A percentile compares a stretch with the other conserved stretches of the same genome.
These are phyloP conservation scores for Ceratobasidium sp. DNA, from an alignment of 1,284 basidiomycete genomes.

Conservation along the genomic window DNA sequence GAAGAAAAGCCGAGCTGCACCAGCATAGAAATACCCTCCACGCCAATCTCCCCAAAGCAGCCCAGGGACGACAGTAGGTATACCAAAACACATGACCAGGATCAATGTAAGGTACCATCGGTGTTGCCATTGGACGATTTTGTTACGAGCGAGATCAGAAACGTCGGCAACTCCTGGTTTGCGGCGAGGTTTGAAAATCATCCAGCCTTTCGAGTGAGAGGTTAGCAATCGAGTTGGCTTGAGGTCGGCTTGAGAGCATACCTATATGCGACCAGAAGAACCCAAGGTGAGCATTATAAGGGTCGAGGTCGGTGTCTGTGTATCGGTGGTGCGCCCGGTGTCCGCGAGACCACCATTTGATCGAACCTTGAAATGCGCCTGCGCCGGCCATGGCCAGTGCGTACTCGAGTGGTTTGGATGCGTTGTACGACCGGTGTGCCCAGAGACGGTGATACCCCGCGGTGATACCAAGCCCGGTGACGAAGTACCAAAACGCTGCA, in stretches of 20 bases:
- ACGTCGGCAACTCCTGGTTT: slow-evolving; percentile 93
- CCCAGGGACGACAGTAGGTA: slow-evolving; percentile 85
- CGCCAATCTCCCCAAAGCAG: slow-evolving; percentile 86
- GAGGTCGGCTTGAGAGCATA: too few species aligned
- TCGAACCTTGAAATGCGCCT: slow-evolving; percentile 90
- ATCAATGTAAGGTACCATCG: slow-evolving; percentile 81
- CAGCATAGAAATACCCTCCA: slow-evolving; percentile 89
- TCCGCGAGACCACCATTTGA: slow-evolving; percentile 94
- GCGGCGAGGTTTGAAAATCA: slow-evolving; percentile 89
- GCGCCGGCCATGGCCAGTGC: slow-evolving; percentile 82
- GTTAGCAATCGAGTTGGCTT: too few species aligned
- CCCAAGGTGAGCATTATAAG: slow-evolving; percentile 91
- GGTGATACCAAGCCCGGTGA: slow-evolving; percentile 80
- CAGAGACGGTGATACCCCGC: slow-evolving; percentile 93
- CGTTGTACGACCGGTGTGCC: slow-evolving; percentile 93
- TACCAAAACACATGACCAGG: slow-evolving; percentile 76
- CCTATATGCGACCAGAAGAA: slow-evolving; percentile 80
- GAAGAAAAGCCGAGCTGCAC: slow-evolving; percentile 82
- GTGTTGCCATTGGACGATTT: slow-evolving; percentile 90
- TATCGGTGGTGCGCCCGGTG: slow-evolving; percentile 95
- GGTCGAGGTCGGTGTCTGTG: slow-evolving; percentile 95
- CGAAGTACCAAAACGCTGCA: slow-evolving; percentile 84
- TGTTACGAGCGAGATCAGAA: slow-evolving; percentile 83
- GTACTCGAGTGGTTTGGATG: slow-evolving; percentile 82
- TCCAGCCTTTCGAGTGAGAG: too few species aligned